phyloP scores from a whole-genome alignment of 176 grass and related monocot species.

The maize (Zea mays) region Zm-B73-REFERENCE-NAM-5.0 NC_050096.1:227414001-227414500 shows the following conservation, averaged over 20 bases:
- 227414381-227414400: background rate
- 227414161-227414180: background rate
- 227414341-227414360: too few relatives aligned
- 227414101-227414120: background rate
- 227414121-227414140: background rate
- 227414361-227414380: too few relatives aligned
- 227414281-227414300: too few relatives aligned
- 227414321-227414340: too few relatives aligned
- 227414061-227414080: conserved; percentile 6
- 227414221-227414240: too few relatives aligned
- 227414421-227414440: background rate
- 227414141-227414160: background rate
- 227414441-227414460: background rate
- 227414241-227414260: too few relatives aligned
- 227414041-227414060: background rate
- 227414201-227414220: background rate
- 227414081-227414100: background rate
- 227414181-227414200: background rate
- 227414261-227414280: too few relatives aligned
- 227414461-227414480: background rate
- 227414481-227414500: background rate
- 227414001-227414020: background rate
- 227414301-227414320: too few relatives aligned
- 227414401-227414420: background rate
- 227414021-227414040: background rate